phyloP scores from a whole-genome alignment of 1,284 basidiomycete genomes.

The Trametes hirsuta region DNA sequence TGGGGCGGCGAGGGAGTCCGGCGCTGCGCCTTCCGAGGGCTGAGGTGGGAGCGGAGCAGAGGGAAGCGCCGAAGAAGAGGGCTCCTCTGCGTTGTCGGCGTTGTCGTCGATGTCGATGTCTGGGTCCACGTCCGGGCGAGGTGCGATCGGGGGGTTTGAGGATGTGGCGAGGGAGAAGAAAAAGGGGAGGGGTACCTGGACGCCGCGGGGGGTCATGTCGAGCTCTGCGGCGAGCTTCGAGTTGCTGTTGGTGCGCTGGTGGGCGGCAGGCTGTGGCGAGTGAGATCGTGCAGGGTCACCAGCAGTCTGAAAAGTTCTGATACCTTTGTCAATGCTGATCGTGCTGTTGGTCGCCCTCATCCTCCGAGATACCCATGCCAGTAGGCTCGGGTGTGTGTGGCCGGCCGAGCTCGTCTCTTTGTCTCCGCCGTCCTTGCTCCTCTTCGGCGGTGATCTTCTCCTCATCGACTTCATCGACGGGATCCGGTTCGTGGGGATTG shows the following conservation, averaged over 20 bases:
- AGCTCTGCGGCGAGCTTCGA: no score
- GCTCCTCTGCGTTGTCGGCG: conserved; percentile 10
- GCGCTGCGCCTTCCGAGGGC: conserved; percentile 7
- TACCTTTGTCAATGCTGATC: conserved; percentile 17
- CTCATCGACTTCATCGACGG: conserved; percentile 77
- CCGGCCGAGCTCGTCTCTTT: conserved; percentile 62
- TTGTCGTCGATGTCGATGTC: conserved; percentile 14
- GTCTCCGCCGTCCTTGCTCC: conserved; percentile 50
- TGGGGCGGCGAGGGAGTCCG: conserved; percentile 4
- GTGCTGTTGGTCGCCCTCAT: conserved; percentile 41
- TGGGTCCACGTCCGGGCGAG: neutral
- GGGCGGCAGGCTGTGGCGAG: conserved; percentile 16
- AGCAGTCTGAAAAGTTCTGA: conserved; percentile 15
- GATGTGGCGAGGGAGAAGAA: conserved; percentile 12
- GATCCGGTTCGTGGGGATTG: conserved; percentile 71
- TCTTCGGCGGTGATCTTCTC: conserved; percentile 53
- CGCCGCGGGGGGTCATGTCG: no score
- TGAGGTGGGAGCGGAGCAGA: conserved; percentile 9
- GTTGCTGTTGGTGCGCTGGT: no score
- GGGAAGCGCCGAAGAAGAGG: conserved; percentile 11
- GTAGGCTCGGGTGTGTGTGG: conserved; percentile 79
- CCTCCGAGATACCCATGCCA: conserved; percentile 62
- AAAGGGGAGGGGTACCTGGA: no score
- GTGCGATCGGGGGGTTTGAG: conserved; percentile 6
- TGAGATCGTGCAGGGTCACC: conserved; percentile 26